Percentiles rank a stretch among this genome's conserved stretches.
Conservation (phyloP, 1,139 yeast genomes). For the Yamadazyma blattariae region DNA sequence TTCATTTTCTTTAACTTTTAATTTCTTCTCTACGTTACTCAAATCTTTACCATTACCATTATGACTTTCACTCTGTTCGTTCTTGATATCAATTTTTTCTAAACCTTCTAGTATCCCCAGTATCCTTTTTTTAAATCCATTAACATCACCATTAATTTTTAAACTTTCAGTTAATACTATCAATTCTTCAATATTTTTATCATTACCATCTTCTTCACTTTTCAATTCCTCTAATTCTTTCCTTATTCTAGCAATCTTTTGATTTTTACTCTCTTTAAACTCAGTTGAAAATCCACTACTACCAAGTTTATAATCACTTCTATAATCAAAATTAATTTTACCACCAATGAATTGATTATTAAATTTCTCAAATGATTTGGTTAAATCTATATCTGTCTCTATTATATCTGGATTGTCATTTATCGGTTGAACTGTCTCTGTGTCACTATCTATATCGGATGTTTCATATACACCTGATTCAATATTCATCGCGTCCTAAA, state of each 20-base stretch:
- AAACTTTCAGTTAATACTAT: slow-evolving; percentile 9
- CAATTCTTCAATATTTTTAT: slow-evolving; percentile 6
- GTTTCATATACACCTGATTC: slow-evolving; percentile 45
- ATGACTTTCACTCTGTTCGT: not conserved
- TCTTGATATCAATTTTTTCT: slow-evolving; percentile 1
- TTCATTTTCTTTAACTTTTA: not conserved
- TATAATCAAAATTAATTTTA: slow-evolving; percentile 39
- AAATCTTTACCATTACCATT: not conserved
- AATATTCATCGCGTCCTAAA: too few species aligned
- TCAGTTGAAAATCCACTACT: slow-evolving; percentile 25
- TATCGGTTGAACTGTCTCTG: not conserved
- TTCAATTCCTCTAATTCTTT: slow-evolving; percentile 36
- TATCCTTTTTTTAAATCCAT: slow-evolving; percentile 7
- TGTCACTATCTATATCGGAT: slow-evolving; percentile 43
- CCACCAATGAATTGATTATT: slow-evolving; percentile 13
- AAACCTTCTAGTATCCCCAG: slow-evolving; percentile 7
- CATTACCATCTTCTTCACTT: slow-evolving; percentile 3
- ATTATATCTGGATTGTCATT: slow-evolving; percentile 16
- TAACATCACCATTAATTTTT: slow-evolving; percentile 6
- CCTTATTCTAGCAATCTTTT: slow-evolving; percentile 43
- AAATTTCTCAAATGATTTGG: slow-evolving; percentile 18
- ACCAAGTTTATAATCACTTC: slow-evolving; percentile 18
- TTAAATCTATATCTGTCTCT: slow-evolving; percentile 18
- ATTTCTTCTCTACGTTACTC: too few species aligned
- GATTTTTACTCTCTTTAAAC: slow-evolving; percentile 37